A percentile compares a stretch with the other conserved stretches of the same genome.
Evolutionary conservation across 495 filamentous ascomycete genomes (phyloP).

Genomic region (Beverwykella pulmonaria): DNA sequence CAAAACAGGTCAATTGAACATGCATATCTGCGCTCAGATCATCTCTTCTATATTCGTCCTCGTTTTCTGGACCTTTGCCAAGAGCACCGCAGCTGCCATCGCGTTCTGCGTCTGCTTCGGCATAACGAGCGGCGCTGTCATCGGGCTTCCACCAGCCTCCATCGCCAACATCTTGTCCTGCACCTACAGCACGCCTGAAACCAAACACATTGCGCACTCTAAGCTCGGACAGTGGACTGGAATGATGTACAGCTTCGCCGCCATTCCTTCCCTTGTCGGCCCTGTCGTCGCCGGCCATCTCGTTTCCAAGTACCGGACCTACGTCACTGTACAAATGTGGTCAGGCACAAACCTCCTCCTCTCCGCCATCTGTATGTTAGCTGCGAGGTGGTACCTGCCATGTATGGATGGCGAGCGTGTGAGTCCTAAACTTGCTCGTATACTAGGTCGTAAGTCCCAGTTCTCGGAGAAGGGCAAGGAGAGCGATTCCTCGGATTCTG

Average conservation of each 20-base stretch:
- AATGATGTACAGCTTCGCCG: constrained; percentile 50
- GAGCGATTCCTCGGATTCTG: not conserved
- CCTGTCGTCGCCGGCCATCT: constrained; percentile 49
- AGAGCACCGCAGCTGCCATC: constrained; percentile 38
- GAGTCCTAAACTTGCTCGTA: constrained; percentile 4
- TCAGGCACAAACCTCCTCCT: constrained; percentile 39
- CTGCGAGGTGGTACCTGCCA: constrained; percentile 27
- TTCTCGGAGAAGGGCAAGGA: not conserved
- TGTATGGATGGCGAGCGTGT: constrained; percentile 21
- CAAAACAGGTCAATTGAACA: constrained; percentile 44
- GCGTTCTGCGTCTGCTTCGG: constrained; percentile 51
- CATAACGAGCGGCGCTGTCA: constrained; percentile 45
- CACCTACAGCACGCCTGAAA: constrained; percentile 26
- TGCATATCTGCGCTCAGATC: constrained; percentile 44
- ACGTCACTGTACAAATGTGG: constrained; percentile 45
- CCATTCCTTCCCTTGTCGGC: constrained; percentile 46
- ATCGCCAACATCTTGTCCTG: constrained; percentile 47
- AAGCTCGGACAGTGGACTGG: constrained; percentile 51
- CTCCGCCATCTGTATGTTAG: constrained; percentile 39
- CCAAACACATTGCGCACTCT: constrained; percentile 23
- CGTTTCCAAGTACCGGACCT: constrained; percentile 33
- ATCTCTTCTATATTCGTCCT: constrained; percentile 45
- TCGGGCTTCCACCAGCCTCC: constrained; percentile 49
- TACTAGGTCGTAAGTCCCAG: not conserved
- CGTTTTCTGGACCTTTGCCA: constrained; percentile 44